Conservation (phyloP, 768 basidiomycete species). For the Lactarius psammicola region DNA sequence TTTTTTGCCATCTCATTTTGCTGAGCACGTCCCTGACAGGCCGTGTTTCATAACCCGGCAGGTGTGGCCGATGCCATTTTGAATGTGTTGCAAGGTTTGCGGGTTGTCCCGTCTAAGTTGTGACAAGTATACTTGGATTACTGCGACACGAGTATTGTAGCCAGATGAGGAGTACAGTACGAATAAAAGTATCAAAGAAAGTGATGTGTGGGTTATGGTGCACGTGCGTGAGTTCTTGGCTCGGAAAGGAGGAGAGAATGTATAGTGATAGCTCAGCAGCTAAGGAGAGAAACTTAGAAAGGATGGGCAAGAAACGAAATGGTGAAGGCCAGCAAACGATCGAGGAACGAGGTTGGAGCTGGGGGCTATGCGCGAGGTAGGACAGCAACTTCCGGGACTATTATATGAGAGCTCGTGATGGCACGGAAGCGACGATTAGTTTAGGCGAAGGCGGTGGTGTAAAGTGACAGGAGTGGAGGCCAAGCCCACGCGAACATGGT, state of each 20-base stretch:
- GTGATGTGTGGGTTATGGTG: background rate
- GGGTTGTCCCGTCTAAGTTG: conserved; percentile 7
- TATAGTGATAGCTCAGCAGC: background rate
- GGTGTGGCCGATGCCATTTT: conserved; percentile 18
- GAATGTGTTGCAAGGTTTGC: background rate
- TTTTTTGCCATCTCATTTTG: background rate
- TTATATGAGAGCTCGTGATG: too few species aligned
- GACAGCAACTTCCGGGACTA: too few species aligned
- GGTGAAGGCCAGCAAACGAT: background rate
- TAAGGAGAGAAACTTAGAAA: background rate
- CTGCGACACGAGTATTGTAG: background rate
- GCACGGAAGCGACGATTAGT: too few species aligned
- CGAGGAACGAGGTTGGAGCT: background rate
- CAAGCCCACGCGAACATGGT: too few species aligned
- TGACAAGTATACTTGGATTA: conserved; percentile 1
- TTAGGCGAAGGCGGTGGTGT: too few species aligned
- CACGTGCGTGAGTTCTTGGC: background rate
- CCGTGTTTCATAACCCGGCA: conserved; percentile 19
- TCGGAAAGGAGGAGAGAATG: background rate
- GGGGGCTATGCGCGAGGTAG: too few species aligned
- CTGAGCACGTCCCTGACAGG: conserved; percentile 9
- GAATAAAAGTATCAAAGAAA: background rate
- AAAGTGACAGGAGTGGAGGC: too few species aligned
- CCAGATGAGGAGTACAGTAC: background rate
- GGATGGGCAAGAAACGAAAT: too few species aligned